phyloP scores from a whole-genome alignment of 441 rosid species.

The Omphalea diandra region DNA sequence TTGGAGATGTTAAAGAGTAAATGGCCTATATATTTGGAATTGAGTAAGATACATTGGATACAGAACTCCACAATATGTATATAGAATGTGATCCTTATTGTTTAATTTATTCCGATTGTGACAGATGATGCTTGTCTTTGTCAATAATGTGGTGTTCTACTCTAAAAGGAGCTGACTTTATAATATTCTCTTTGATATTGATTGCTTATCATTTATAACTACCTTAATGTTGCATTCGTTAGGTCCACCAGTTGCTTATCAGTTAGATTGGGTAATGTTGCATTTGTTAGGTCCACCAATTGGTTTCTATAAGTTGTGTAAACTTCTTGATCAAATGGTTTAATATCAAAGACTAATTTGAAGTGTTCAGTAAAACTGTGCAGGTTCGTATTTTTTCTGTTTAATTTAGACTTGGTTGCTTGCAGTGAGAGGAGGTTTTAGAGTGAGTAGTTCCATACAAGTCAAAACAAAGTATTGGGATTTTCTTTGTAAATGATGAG shows the following conservation, averaged over 20 bases:
- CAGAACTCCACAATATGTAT: too few species aligned
- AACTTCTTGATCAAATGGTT: neutral
- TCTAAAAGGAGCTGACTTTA: neutral
- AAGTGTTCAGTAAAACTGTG: neutral
- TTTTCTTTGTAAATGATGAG: neutral
- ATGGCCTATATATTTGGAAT: neutral
- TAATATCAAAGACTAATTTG: neutral
- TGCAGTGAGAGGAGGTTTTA: neutral
- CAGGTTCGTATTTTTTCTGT: neutral
- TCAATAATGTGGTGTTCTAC: neutral
- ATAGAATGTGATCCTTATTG: neutral
- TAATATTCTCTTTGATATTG: neutral
- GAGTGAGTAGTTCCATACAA: neutral
- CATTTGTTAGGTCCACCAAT: slow-evolving; percentile 5
- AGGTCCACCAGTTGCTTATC: slow-evolving; percentile 5
- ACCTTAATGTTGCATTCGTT: neutral
- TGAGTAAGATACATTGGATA: too few species aligned
- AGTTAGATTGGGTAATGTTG: neutral
- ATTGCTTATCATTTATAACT: neutral
- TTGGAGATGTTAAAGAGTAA: too few species aligned
- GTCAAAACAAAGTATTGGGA: neutral
- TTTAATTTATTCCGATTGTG: neutral
- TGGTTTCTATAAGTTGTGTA: neutral
- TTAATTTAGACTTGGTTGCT: neutral
- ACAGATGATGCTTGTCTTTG: neutral